Conservation (phyloP, 164 flowering plant species). For the Vitis amurensis region DNA sequence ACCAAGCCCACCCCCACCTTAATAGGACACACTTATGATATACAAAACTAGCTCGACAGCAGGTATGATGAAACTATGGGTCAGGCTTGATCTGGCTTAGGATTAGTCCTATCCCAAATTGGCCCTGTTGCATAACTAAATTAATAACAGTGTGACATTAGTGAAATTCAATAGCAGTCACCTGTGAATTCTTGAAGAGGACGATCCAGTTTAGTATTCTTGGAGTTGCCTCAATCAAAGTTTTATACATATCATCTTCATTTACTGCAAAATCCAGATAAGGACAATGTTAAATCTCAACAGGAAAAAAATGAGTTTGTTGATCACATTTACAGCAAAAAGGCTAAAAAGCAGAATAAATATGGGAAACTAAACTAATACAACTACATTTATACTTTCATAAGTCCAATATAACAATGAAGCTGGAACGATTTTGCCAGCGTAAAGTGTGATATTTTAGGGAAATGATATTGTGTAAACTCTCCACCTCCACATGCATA, state of each 20-base stretch:
- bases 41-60: no score
- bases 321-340: background rate
- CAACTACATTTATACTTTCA: background rate
- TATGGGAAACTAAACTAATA: background rate
- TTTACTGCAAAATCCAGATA: slow-evolving; percentile 57
- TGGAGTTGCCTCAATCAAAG: slow-evolving; percentile 72
- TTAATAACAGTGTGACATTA: no score
- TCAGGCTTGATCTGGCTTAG: no score
- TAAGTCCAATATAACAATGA: slow-evolving; percentile 11
- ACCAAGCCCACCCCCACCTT: no score
- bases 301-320: background rate
- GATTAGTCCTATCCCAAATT: no score
- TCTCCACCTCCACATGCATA: slow-evolving; percentile 91
- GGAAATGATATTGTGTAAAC: slow-evolving; percentile 2
- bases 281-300: background rate
- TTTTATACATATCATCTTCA: slow-evolving; percentile 58
- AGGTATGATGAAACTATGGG: no score
- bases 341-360: background rate
- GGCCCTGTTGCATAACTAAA: no score
- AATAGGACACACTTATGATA: no score
- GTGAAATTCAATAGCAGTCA: slow-evolving; percentile 10
- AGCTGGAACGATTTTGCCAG: background rate
- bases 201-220: slow-evolving; percentile 69
- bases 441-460: background rate
- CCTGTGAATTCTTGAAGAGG: slow-evolving; percentile 62